Evolutionary conservation across 495 filamentous ascomycete genomes (phyloP), one percentile per base, ranked within the genome.

Genomic region (Aspergillus taichungensis): DNA sequence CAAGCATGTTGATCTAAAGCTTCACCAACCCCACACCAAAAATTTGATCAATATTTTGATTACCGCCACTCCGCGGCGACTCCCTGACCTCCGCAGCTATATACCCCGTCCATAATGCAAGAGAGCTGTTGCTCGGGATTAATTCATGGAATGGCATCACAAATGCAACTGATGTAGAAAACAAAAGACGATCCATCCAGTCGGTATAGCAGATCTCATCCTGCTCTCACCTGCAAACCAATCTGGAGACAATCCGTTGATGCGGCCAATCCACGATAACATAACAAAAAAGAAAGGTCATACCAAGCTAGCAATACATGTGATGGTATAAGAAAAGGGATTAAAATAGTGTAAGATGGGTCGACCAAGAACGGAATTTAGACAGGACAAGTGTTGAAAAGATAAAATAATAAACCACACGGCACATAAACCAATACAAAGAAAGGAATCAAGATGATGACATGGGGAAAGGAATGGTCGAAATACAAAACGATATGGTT

Each of bases 221-320:
- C 42, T 24, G 18, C 18, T 24, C 18, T 24, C 18, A 39, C 46
- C 47, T 47, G 49, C 45, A 30, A 40, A 47, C 46, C 44, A 43
- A 52, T 40, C 27, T 46, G 43, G 44, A 41, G 45, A 50, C 50
- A 46, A 30, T 37, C 46, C 34, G 14, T 40, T 45, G 49, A 43
- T 30, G 41, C 46, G 39, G 47, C 46, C 45, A 42, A 46, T 42
- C 30, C 46, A 50, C 52, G 33, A 47, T 43, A 40, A 49, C 50
- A 51, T 27, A 39, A 29, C 38, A 42, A 47, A 52, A 47, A 56
- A 43, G 28, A 38, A 43, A 60, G 49, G 54, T 61, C 61, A 67
- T 64, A 68, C 54, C 56, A 58, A 67, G 54, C 54, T 70, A 71
- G 57, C 69, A 72, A 69, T 69, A 68, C 65, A 72, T 59, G 47